These are phyloP conservation scores for Typha latifolia DNA, from an alignment of 176 grass and related monocot genomes.

Conservation along the genomic window DNA sequence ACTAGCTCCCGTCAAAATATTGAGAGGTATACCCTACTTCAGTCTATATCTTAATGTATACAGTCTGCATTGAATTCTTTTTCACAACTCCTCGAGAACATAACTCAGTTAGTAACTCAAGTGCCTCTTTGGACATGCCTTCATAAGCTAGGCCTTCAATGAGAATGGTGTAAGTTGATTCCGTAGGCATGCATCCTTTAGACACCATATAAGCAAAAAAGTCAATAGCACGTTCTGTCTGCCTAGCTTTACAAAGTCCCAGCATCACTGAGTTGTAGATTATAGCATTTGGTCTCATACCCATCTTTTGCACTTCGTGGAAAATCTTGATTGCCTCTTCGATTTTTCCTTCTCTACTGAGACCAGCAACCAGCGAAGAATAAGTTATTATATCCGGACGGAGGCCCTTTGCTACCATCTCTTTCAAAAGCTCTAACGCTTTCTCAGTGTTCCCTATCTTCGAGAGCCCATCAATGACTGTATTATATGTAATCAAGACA, in stretches of 20 bases:
- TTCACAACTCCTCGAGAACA: slow-evolving; percentile 43
- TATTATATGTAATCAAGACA: slow-evolving; percentile 47
- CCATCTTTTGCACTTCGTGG: slow-evolving; percentile 38
- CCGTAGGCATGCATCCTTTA: slow-evolving; percentile 51
- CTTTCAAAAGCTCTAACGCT: slow-evolving; percentile 56
- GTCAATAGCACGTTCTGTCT: slow-evolving; percentile 49
- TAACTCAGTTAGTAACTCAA: slow-evolving; percentile 37
- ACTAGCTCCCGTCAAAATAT: background rate
- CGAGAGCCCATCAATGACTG: slow-evolving; percentile 37
- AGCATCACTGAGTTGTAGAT: slow-evolving; percentile 48
- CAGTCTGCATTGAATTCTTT: slow-evolving; percentile 31
- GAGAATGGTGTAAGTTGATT: slow-evolving; percentile 46
- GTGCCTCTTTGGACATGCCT: slow-evolving; percentile 44
- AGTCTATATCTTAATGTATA: background rate
- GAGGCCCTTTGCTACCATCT: slow-evolving; percentile 56
- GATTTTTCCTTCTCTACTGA: slow-evolving; percentile 40
- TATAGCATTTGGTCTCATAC: slow-evolving; percentile 26
- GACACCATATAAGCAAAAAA: slow-evolving; percentile 54
- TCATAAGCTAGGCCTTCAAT: slow-evolving; percentile 54
- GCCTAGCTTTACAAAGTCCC: slow-evolving; percentile 47
- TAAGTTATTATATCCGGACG: slow-evolving; percentile 47
- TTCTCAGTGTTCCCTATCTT: slow-evolving; percentile 32
- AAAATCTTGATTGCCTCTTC: slow-evolving; percentile 32
- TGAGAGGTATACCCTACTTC: background rate
- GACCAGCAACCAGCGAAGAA: slow-evolving; percentile 32